Conservation (phyloP, 169 alveolate species). For the Hammondia hammondi region DNA sequence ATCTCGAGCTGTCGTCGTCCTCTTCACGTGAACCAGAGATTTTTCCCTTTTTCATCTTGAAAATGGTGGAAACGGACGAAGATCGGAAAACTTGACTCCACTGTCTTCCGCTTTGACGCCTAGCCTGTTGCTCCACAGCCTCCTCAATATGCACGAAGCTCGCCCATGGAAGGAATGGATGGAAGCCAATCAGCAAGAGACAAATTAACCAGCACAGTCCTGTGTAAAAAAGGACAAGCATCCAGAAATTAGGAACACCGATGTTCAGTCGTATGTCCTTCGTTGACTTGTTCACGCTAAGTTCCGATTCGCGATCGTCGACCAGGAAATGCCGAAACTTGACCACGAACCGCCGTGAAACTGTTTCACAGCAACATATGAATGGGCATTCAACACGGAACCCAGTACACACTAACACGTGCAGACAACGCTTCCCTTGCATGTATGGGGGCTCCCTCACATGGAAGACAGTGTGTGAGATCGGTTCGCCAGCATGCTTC, state of each 20-base stretch:
- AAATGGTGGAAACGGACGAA: background rate
- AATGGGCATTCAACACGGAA: background rate
- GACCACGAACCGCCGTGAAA: background rate
- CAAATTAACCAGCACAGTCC: conserved; percentile 52
- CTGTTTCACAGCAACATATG: background rate
- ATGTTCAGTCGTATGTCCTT: background rate
- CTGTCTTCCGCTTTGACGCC: conserved; percentile 9
- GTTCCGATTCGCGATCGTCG: background rate
- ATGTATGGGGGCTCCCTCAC: background rate
- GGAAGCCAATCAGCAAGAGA: conserved; percentile 43
- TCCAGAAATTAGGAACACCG: background rate
- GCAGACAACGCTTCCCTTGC: background rate
- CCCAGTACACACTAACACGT: background rate
- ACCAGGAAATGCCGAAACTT: background rate
- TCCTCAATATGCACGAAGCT: conserved; percentile 60
- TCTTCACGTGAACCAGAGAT: background rate
- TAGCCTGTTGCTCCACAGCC: background rate
- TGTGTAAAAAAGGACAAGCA: background rate
- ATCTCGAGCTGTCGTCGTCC: background rate
- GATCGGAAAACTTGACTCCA: conserved; percentile 8
- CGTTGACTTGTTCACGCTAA: background rate
- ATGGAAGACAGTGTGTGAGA: background rate
- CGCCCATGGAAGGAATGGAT: conserved; percentile 68
- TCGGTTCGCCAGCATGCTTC: background rate
- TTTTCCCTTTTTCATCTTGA: background rate